Percentiles rank a stretch among this genome's conserved stretches.
phyloP scores from a whole-genome alignment of 805 yeast species.

The Barnettozyma botsteinii region DNA sequence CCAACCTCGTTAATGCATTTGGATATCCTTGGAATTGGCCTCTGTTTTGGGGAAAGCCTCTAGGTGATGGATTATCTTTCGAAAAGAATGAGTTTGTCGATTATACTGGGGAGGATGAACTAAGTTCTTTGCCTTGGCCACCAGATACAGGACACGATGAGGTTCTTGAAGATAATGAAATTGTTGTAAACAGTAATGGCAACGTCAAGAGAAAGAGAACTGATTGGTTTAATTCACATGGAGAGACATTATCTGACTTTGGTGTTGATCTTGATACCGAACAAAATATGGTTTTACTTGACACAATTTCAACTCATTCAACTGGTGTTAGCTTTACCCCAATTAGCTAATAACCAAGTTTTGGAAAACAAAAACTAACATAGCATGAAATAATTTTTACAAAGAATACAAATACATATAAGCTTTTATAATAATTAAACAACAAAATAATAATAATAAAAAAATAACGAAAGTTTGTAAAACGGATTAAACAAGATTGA shows the following conservation, averaged over 20 bases:
- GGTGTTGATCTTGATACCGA: conserved; percentile 75
- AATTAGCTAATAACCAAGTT: too few species aligned
- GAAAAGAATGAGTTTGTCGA: conserved; percentile 47
- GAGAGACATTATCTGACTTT: conserved; percentile 78
- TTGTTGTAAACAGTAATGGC: not conserved
- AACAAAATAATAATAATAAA: not conserved
- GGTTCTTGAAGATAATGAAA: not conserved
- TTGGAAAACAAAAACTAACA: too few species aligned
- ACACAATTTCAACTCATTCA: not conserved
- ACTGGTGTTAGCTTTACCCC: not conserved
- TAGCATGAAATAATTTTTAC: too few species aligned
- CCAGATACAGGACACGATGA: conserved; percentile 68
- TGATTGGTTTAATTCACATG: conserved; percentile 71
- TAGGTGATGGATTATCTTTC: conserved; percentile 54
- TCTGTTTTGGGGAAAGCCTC: conserved; percentile 64
- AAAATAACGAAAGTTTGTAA: not conserved
- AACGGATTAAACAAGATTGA: not conserved
- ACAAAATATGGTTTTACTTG: not conserved
- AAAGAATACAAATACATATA: not conserved
- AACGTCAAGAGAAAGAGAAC: conserved; percentile 24
- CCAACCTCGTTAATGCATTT: conserved; percentile 45
- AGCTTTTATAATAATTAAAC: not conserved
- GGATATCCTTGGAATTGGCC: conserved; percentile 66
- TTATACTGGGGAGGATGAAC: conserved; percentile 38
- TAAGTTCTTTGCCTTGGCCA: conserved; percentile 83